A percentile compares a stretch with the other conserved stretches of the same genome.
These are phyloP conservation scores for Salvia miltiorrhiza DNA, from an alignment of 257 asterid genomes.

Conservation along the genomic window DNA sequence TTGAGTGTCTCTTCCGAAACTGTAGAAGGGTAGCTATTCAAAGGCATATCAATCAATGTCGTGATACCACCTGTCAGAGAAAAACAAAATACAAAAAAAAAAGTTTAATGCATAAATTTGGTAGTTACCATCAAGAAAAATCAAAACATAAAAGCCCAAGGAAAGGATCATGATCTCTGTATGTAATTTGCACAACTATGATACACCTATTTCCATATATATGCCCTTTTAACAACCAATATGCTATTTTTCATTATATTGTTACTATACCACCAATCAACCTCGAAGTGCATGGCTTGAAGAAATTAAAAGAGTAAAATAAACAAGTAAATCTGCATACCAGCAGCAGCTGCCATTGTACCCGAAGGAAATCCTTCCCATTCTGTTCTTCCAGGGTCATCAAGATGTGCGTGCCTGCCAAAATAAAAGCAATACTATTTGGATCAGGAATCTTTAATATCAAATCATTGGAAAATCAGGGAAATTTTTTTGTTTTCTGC, in stretches of 20 bases:
- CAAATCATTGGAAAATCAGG: not conserved
- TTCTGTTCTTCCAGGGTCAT: slow-evolving; percentile 94
- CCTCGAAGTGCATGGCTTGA: not conserved
- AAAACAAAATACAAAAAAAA: not conserved
- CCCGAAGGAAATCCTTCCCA: slow-evolving; percentile 99
- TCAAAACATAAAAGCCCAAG: not conserved
- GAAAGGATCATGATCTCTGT: not conserved
- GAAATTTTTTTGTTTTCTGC: not conserved
- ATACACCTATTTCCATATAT: not conserved
- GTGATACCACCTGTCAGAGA: slow-evolving; percentile 78
- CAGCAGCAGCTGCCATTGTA: slow-evolving; percentile 97
- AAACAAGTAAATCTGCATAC: slow-evolving; percentile 34
- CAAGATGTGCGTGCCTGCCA: slow-evolving; percentile 85
- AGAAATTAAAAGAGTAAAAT: not conserved
- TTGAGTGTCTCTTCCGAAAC: slow-evolving; percentile 78
- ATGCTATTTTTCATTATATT: not conserved
- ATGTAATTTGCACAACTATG: not conserved
- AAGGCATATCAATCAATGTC: slow-evolving; percentile 95
- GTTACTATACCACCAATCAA: not conserved
- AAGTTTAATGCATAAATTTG: not conserved
- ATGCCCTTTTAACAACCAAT: not conserved
- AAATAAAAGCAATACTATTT: slow-evolving; percentile 4
- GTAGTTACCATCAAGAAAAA: not conserved
- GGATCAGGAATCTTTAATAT: not conserved
- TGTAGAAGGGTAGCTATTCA: slow-evolving; percentile 83